A percentile compares a stretch with the other conserved stretches of the same genome.
Conservation (phyloP, 495 filamentous ascomycete genomes). For the Daldinia childiae region DNA sequence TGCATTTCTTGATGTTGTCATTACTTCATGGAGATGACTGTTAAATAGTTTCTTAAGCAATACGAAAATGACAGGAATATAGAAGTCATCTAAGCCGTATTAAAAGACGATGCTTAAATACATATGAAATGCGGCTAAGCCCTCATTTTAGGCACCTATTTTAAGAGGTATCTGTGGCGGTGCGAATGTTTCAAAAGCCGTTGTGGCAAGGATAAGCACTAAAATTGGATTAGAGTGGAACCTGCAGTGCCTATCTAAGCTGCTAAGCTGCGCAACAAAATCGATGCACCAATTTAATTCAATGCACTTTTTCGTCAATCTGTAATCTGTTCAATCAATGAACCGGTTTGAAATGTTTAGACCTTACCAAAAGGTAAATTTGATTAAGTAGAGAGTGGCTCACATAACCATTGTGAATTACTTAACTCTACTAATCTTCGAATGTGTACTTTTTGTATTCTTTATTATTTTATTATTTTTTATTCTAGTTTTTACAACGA, state of each 20-base stretch:
- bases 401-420: constrained; percentile 14
- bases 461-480: background rate
- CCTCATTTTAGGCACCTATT: background rate
- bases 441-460: background rate
- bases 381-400: constrained; percentile 5
- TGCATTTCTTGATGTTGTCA: too few species aligned
- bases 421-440: background rate
- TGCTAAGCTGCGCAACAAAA: constrained; percentile 3
- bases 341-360: background rate
- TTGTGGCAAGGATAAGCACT: constrained; percentile 6
- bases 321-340: background rate
- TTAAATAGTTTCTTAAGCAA: too few species aligned
- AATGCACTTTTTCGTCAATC: background rate
- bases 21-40: too few species aligned
- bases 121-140: background rate
- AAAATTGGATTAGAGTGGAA: constrained; percentile 9
- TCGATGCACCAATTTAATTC: constrained; percentile 19
- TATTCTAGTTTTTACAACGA: too few species aligned
- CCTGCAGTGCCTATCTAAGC: background rate
- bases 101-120: too few species aligned
- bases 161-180: background rate
- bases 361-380: background rate
- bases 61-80: too few species aligned
- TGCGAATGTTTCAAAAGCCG: background rate
- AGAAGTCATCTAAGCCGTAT: too few species aligned